Percentiles rank a stretch among this genome's conserved stretches.
Evolutionary conservation across 441 rosid species (phyloP).

Genomic region (Monsonia emarginata): DNA sequence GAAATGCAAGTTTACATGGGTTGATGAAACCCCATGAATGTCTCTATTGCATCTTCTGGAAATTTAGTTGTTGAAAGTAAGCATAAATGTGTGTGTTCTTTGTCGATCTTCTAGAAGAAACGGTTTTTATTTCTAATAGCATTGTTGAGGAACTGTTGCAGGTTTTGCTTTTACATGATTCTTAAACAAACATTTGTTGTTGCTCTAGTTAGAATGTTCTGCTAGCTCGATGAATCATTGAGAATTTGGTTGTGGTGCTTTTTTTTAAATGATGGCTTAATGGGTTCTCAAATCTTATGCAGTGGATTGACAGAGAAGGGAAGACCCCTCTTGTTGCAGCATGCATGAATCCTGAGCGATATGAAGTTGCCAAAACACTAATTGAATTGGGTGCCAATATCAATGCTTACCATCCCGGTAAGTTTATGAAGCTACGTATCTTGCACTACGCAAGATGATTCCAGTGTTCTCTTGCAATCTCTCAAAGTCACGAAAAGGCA

Average conservation of each 20-base stretch:
- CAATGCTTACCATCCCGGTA: slow-evolving; percentile 61
- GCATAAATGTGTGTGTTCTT: too few species aligned
- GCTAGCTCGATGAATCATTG: neutral
- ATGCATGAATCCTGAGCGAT: slow-evolving; percentile 38
- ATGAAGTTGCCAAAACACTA: slow-evolving; percentile 34
- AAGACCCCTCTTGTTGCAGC: slow-evolving; percentile 47
- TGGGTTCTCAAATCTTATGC: too few species aligned
- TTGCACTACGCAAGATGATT: neutral
- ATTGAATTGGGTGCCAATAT: slow-evolving; percentile 51
- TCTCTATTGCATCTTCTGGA: neutral
- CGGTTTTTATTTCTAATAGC: too few species aligned
- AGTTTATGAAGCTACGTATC: slow-evolving; percentile 7
- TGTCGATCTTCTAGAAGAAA: too few species aligned
- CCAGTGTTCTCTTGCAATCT: neutral
- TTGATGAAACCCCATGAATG: neutral
- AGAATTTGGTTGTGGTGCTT: neutral
- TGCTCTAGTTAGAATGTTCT: neutral
- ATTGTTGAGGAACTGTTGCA: too few species aligned
- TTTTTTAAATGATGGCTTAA: too few species aligned
- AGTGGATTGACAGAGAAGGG: slow-evolving; percentile 51
- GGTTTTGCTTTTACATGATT: neutral
- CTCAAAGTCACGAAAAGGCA: neutral
- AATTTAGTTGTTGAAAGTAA: too few species aligned
- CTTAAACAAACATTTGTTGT: neutral
- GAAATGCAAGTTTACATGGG: neutral